Evolutionary conservation across 352 stramenopile genomes (phyloP).

Genomic region (Globisporangium cylindrosporum): DNA sequence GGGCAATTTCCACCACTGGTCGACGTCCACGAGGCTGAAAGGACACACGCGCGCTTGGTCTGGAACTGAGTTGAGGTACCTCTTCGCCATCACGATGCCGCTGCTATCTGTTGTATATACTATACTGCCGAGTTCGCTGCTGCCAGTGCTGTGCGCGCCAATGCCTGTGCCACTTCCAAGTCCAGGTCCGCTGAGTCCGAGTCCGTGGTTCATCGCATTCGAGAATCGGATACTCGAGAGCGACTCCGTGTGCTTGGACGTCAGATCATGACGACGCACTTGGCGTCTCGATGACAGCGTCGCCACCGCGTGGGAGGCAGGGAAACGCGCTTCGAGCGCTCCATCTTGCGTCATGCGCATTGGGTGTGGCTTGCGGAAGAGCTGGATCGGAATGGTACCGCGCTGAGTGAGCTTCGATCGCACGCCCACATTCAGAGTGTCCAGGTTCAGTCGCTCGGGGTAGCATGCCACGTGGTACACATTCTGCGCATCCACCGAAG

Average conservation of each 20-base stretch:
- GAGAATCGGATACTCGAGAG: conserved; percentile 79
- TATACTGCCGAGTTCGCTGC: conserved; percentile 61
- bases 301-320: conserved; percentile 69
- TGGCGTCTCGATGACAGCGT: conserved; percentile 74
- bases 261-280: conserved; percentile 75
- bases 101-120: conserved; percentile 80
- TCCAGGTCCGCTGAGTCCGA: conserved; percentile 47
- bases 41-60: conserved; percentile 66
- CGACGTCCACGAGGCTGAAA: conserved; percentile 79
- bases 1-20: conserved; percentile 86
- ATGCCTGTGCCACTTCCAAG: conserved; percentile 74
- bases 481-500: conserved; percentile 89
- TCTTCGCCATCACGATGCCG: conserved; percentile 73
- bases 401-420: conserved; percentile 64
- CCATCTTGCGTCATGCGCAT: conserved; percentile 75
- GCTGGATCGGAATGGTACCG: conserved; percentile 70
- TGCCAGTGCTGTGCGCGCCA: conserved; percentile 58
- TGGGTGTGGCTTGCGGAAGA: conserved; percentile 77
- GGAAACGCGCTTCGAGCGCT: conserved; percentile 64
- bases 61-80: conserved; percentile 69
- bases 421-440: conserved; percentile 53
- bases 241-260: conserved; percentile 63
- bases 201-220: conserved; percentile 60
- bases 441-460: conserved; percentile 70
- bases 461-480: conserved; percentile 90